These are phyloP conservation scores for Vanderwaltozyma polyspora DNA, from an alignment of 805 yeast species.

Conservation along the genomic window DNA sequence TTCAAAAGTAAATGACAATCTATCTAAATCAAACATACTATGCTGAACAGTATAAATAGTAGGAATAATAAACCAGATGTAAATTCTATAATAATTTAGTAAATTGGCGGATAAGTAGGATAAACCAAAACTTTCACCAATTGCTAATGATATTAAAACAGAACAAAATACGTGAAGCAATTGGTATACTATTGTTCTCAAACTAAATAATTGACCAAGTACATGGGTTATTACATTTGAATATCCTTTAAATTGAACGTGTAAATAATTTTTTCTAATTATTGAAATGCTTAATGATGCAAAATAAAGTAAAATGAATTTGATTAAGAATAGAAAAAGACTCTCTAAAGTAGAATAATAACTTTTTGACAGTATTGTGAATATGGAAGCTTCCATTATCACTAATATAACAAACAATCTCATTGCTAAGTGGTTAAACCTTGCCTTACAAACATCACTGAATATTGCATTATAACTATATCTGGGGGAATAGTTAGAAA, in stretches of 20 bases:
- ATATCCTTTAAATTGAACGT: slow-evolving; percentile 26
- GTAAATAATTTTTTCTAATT: slow-evolving; percentile 31
- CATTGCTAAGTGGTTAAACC: slow-evolving; percentile 30
- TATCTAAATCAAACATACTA: slow-evolving; percentile 42
- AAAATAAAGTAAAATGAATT: slow-evolving; percentile 18
- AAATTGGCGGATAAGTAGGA: neutral
- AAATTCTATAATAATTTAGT: slow-evolving; percentile 5
- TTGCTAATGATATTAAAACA: slow-evolving; percentile 18
- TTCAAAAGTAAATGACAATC: slow-evolving; percentile 36
- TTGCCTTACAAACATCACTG: slow-evolving; percentile 30
- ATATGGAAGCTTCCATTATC: slow-evolving; percentile 18
- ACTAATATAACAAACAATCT: slow-evolving; percentile 26
- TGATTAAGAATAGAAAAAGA: slow-evolving; percentile 19
- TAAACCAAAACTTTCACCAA: slow-evolving; percentile 9
- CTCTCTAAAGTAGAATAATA: slow-evolving; percentile 15
- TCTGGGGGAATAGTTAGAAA: neutral
- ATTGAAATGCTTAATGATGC: slow-evolving; percentile 26
- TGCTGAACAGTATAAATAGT: slow-evolving; percentile 40
- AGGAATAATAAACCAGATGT: slow-evolving; percentile 31
- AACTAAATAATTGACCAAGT: slow-evolving; percentile 24
- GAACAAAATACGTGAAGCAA: slow-evolving; percentile 12
- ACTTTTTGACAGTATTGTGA: slow-evolving; percentile 15
- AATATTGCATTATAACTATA: slow-evolving; percentile 31
- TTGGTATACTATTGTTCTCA: slow-evolving; percentile 20
- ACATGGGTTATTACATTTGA: slow-evolving; percentile 14